A percentile compares a stretch with the other conserved stretches of the same genome.
Evolutionary conservation across 108 stramenopile genomes (phyloP).

Genomic region (Fragilaria crotonensis): DNA sequence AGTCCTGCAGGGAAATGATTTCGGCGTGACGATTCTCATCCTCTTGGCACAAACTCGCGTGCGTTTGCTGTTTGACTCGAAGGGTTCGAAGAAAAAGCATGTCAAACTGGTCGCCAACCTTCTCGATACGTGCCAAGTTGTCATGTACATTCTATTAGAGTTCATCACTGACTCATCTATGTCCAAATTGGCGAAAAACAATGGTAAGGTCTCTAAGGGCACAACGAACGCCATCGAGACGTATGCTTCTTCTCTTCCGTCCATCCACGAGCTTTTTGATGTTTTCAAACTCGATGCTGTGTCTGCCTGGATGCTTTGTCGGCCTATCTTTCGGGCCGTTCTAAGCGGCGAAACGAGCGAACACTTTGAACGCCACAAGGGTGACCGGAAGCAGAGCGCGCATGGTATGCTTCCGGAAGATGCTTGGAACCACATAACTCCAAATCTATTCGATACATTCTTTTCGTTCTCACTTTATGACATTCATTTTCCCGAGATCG

Average conservation of each 20-base stretch:
- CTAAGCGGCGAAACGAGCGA: conserved; percentile 14
- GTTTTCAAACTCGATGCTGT: conserved; percentile 52
- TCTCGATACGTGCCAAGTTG: conserved; percentile 67
- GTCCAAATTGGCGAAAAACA: conserved; percentile 8
- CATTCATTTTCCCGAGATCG: conserved; percentile 57
- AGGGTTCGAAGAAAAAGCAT: conserved; percentile 19
- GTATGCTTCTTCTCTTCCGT: conserved; percentile 55
- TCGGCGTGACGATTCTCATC: conserved; percentile 71
- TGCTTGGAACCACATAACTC: conserved; percentile 45
- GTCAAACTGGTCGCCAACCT: conserved; percentile 77
- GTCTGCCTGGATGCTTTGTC: conserved; percentile 63
- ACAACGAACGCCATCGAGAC: conserved; percentile 18
- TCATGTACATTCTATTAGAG: conserved; percentile 65
- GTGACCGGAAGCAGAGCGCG: conserved; percentile 1
- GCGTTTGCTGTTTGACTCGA: conserved; percentile 45
- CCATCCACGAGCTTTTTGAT: conserved; percentile 34
- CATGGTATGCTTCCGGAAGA: conserved; percentile 31
- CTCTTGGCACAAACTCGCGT: conserved; percentile 64
- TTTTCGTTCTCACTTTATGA: conserved; percentile 62
- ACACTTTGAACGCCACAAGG: not conserved
- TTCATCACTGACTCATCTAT: conserved; percentile 52
- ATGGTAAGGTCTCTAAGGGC: conserved; percentile 5
- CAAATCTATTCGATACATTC: conserved; percentile 62
- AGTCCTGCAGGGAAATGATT: conserved; percentile 55
- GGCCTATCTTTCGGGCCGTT: conserved; percentile 48